A percentile compares a stretch with the other conserved stretches of the same genome.
These are phyloP conservation scores for Arthrinium puccinioides DNA, from an alignment of 2,329 filamentous ascomycete genomes.

Conservation along the genomic window DNA sequence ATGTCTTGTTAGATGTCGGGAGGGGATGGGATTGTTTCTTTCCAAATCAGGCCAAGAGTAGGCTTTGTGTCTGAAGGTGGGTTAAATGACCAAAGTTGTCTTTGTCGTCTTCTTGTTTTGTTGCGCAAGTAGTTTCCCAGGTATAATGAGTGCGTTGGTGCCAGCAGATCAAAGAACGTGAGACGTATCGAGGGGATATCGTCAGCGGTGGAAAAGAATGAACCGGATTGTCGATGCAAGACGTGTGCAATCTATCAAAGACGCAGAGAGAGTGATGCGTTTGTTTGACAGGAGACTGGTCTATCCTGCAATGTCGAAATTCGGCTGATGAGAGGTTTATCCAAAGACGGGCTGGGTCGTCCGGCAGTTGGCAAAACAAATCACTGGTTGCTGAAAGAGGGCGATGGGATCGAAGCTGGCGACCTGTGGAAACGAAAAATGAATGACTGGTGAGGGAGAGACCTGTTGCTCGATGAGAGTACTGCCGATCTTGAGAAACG, in stretches of 20 bases:
- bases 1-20: not conserved
- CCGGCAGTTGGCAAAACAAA: too few species aligned
- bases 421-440: constrained; percentile 15
- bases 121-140: constrained; percentile 3
- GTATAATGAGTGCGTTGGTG: constrained; percentile 5
- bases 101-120: not conserved
- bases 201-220: not conserved
- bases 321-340: constrained; percentile 17
- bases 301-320: not conserved
- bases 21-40: too few species aligned
- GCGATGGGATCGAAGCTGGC: constrained; percentile 21
- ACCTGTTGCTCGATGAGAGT: too few species aligned
- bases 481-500: too few species aligned
- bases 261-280: constrained; percentile 19
- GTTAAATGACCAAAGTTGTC: too few species aligned
- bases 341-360: constrained; percentile 7
- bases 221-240: not conserved
- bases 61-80: too few species aligned
- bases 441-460: constrained; percentile 19
- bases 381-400: constrained; percentile 4
- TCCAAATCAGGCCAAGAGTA: too few species aligned
- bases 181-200: not conserved
- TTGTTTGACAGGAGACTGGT: constrained; percentile 9
- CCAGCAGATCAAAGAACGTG: constrained; percentile 5
- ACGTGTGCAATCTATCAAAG: constrained; percentile 21